Evolutionary conservation across 1,284 basidiomycete species (phyloP), one percentile per base, ranked within the genome.

Genomic region (Agroathelia rolfsii): DNA sequence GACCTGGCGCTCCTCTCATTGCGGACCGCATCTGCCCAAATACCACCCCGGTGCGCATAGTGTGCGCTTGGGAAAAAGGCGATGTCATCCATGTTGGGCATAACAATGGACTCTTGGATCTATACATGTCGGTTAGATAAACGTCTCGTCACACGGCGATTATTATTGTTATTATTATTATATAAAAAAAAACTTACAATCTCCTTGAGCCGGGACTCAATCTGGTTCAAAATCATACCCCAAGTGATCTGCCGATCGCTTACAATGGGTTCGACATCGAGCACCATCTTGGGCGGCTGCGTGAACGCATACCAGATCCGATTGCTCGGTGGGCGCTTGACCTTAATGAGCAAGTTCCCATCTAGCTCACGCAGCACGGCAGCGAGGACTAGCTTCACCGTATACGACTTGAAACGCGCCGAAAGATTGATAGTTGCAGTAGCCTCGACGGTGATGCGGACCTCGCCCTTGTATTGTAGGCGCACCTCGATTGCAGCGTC

Each of bases 231-330:
- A 31, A 97, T 84, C 78, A 95, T 83, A 30, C 78, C 69, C 89
- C 89, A 94, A 14, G 88, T 90, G 42, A 94, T 84, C 55, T 92
- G 85, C 9, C 83, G 71, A 48, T 90, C 87, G 55, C 85, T 89
- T 46, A 97, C 89, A 37, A 96, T 81, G 1, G 94, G 93, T 53
- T 93, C 84, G 35, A 97, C 82, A 41, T 80, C 74, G 45, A 97
- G 59, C 16, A 87, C 82, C 72, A 97, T 84, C 51, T 77, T 76
- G 0, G 95, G 94, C 57, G 78, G 74, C 41, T 82, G 69, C n/a
- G 92, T 95, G 53, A 98, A 98, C 1, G 88, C 92, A 57, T 93
- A 98, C 95, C 94, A 98, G 36, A 98, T 71, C 20, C 94, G 82
- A 52, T 86, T 94, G 50, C 83, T 89, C 1, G 95, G 95, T 7